A percentile compares a stretch with the other conserved stretches of the same genome.
phyloP scores from a whole-genome alignment of 2,329 filamentous ascomycete species.

The Leptographium lundbergii region DNA sequence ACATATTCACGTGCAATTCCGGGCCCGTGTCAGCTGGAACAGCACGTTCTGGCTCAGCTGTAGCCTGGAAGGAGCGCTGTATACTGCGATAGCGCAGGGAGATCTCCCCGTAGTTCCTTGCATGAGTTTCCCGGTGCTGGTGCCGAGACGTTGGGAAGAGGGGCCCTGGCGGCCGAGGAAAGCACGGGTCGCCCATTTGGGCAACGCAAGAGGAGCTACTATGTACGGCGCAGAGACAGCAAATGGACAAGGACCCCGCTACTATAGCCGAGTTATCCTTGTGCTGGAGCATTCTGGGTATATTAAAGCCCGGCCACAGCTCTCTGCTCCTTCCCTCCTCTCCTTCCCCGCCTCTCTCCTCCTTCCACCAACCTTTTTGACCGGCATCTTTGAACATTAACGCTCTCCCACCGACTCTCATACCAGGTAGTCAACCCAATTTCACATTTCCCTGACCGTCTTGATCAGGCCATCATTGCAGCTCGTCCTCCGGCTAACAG shows the following conservation, averaged over 20 bases:
- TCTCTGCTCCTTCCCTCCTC: background rate
- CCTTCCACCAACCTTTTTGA: background rate
- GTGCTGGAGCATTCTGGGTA: background rate
- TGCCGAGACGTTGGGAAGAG: background rate
- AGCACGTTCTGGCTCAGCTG: background rate
- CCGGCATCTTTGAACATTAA: background rate
- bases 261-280: slow-evolving; percentile 1
- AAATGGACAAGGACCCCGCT: slow-evolving; percentile 3
- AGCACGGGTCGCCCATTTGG: background rate
- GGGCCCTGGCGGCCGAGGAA: background rate
- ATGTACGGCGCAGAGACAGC: background rate
- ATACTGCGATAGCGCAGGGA: background rate
- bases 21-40: background rate
- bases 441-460: background rate
- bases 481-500: background rate
- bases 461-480: background rate
- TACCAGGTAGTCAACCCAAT: background rate
- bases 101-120: background rate
- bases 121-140: background rate
- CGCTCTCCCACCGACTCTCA: background rate
- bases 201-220: background rate
- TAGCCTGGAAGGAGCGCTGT: background rate
- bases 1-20: background rate
- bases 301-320: background rate
- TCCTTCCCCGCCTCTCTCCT: background rate